A percentile compares a stretch with the other conserved stretches of the same genome.
These are phyloP conservation scores for Pyrenophora graminea DNA, from an alignment of 2,329 filamentous ascomycete genomes.

Conservation along the genomic window DNA sequence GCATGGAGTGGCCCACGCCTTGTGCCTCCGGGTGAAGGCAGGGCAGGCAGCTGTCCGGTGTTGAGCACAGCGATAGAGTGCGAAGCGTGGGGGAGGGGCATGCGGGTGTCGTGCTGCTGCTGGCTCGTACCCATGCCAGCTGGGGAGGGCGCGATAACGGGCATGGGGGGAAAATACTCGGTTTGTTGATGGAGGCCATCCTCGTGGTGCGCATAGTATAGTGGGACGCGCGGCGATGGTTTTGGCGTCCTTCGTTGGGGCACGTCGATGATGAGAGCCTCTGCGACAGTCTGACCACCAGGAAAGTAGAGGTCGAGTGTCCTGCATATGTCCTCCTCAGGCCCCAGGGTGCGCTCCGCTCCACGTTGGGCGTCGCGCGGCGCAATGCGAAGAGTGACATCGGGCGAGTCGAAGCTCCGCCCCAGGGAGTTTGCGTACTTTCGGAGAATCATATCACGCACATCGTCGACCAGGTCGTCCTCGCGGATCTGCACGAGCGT, in stretches of 20 bases:
- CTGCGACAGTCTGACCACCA: conserved; percentile 82
- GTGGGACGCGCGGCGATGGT: conserved; percentile 68
- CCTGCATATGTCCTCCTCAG: conserved; percentile 80
- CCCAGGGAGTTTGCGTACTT: conserved; percentile 96
- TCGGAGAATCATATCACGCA: conserved; percentile 85
- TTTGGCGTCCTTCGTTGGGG: conserved; percentile 76
- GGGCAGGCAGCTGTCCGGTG: conserved; percentile 76
- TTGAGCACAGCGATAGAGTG: conserved; percentile 77
- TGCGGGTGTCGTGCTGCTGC: conserved; percentile 46
- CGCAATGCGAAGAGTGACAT: conserved; percentile 77
- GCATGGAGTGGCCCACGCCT: conserved; percentile 50
- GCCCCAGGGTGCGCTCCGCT: conserved; percentile 72
- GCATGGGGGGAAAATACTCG: conserved; percentile 81
- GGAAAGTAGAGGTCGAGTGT: conserved; percentile 84
- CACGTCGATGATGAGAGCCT: conserved; percentile 89
- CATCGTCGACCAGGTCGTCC: conserved; percentile 91
- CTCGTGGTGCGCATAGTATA: conserved; percentile 62
- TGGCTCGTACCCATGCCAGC: conserved; percentile 44
- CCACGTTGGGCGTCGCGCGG: conserved; percentile 63
- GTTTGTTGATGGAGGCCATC: conserved; percentile 69
- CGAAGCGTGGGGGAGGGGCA: conserved; percentile 48
- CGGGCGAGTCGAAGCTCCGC: conserved; percentile 85
- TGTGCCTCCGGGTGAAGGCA: conserved; percentile 80
- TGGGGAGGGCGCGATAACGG: conserved; percentile 50
- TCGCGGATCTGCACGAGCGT: conserved; percentile 84